phyloP scores from a whole-genome alignment of 169 alveolate species.

The Plasmodium coatneyi region DNA sequence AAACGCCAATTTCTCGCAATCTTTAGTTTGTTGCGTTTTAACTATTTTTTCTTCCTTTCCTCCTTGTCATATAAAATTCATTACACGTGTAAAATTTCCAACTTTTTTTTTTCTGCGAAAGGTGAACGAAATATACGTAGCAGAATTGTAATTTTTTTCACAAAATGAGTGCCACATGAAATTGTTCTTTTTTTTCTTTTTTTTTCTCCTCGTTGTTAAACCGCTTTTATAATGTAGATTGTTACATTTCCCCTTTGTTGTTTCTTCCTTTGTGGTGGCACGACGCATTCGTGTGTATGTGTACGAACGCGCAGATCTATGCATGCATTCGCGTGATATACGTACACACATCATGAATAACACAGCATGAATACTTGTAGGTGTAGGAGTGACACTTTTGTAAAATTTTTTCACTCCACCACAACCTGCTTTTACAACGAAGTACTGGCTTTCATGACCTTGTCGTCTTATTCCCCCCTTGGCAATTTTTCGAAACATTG shows the following conservation, averaged over 20 bases:
- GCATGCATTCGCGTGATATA: neutral
- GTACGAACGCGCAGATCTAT: neutral
- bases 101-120: neutral
- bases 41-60: neutral
- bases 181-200: neutral
- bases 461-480: neutral
- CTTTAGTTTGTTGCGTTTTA: neutral
- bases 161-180: slow-evolving; percentile 19
- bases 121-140: neutral
- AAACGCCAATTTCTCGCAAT: neutral
- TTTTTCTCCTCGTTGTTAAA: neutral
- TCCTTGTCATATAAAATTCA: neutral
- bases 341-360: neutral
- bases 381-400: neutral
- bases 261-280: neutral
- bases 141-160: neutral
- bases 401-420: neutral
- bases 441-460: neutral
- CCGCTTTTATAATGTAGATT: neutral
- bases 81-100: neutral
- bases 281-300: neutral
- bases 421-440: neutral
- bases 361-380: neutral
- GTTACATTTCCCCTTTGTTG: neutral
- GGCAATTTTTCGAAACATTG: neutral